A percentile compares a stretch with the other conserved stretches of the same genome.
phyloP scores from a whole-genome alignment of 179 eudicot genomes.

The Spinacia oleracea region DNA sequence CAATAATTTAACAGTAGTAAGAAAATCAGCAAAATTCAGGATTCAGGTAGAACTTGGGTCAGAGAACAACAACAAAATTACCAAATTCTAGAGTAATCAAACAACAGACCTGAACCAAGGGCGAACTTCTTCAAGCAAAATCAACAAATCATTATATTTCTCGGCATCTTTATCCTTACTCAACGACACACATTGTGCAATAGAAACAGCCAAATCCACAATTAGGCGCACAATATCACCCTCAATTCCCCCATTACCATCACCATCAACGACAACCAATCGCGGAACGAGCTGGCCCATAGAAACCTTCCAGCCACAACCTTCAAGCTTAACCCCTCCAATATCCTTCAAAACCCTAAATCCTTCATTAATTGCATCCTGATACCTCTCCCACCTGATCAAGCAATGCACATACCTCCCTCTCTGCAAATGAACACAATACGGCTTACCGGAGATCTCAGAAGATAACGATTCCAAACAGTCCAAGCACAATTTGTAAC shows the following conservation, averaged over 20 bases:
- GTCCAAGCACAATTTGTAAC: conserved; percentile 49
- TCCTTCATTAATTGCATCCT: conserved; percentile 56
- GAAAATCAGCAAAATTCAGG: neutral
- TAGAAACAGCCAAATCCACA: conserved; percentile 46
- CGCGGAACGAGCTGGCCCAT: conserved; percentile 40
- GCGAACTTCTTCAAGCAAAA: conserved; percentile 48
- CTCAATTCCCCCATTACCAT: conserved; percentile 27
- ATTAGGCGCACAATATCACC: conserved; percentile 46
- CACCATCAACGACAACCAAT: conserved; percentile 14
- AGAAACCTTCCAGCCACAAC: conserved; percentile 21
- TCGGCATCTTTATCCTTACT: conserved; percentile 44
- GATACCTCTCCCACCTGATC: conserved; percentile 51
- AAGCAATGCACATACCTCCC: conserved; percentile 55
- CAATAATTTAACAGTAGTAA: neutral
- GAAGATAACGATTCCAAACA: conserved; percentile 51
- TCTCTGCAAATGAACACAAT: conserved; percentile 54
- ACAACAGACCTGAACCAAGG: conserved; percentile 67
- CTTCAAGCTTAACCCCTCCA: conserved; percentile 35
- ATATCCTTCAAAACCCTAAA: conserved; percentile 51
- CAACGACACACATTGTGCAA: conserved; percentile 50
- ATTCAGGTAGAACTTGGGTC: neutral
- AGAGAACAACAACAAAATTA: neutral
- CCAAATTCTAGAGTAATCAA: neutral
- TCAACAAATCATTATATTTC: conserved; percentile 44
- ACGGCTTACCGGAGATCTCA: conserved; percentile 52